phyloP scores from a whole-genome alignment of 768 basidiomycete species.

The Amanita molliuscula region DNA sequence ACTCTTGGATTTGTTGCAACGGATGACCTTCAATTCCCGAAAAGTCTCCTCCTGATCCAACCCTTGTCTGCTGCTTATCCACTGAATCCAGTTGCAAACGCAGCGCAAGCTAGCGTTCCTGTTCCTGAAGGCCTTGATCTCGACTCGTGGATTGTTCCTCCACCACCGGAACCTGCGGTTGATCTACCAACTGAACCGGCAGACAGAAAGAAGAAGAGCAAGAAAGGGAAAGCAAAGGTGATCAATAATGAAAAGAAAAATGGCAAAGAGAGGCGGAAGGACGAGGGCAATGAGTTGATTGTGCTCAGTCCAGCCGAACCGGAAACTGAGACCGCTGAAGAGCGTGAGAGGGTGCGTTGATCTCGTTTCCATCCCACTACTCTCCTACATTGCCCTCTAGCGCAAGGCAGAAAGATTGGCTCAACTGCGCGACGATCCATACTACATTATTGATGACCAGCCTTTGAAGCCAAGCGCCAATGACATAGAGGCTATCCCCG shows the following conservation, averaged over 20 bases:
- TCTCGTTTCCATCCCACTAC: not conserved
- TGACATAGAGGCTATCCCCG: conserved; percentile 88
- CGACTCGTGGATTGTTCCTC: conserved; percentile 76
- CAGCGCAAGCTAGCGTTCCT: conserved; percentile 74
- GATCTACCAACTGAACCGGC: conserved; percentile 31
- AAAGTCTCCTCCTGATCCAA: conserved; percentile 77
- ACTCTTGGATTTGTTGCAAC: conserved; percentile 23
- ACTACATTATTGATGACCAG: conserved; percentile 70
- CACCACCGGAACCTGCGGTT: conserved; percentile 30
- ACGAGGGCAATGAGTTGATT: conserved; percentile 17
- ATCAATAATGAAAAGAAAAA: conserved; percentile 24
- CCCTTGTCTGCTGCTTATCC: conserved; percentile 73
- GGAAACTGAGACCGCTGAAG: conserved; percentile 46
- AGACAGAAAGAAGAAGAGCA: conserved; percentile 43
- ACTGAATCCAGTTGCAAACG: conserved; percentile 72
- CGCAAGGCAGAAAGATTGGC: conserved; percentile 67
- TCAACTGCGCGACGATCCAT: conserved; percentile 78
- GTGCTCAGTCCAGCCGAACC: conserved; percentile 25
- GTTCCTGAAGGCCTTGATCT: conserved; percentile 82
- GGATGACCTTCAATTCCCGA: conserved; percentile 60
- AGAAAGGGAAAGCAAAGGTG: conserved; percentile 32
- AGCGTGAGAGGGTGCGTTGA: conserved; percentile 52
- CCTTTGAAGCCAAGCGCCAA: conserved; percentile 29
- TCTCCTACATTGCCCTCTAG: conserved; percentile 26
- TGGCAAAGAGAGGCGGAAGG: conserved; percentile 23